phyloP scores from a whole-genome alignment of 228 moss, liverwort and hornwort species.

The Sphagnum magellanicum region DNA sequence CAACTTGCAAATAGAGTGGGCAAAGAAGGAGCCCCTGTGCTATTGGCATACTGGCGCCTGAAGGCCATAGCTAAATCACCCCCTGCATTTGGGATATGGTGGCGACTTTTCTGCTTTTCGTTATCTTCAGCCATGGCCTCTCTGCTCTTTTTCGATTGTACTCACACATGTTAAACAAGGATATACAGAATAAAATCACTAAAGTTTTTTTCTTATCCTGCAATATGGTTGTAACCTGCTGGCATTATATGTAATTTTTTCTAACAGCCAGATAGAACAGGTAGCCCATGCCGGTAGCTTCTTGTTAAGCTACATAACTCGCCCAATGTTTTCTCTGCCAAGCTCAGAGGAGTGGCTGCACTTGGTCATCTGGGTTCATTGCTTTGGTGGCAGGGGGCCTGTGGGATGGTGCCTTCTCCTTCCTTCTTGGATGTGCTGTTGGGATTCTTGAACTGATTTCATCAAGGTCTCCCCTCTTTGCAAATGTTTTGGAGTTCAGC shows the following conservation, averaged over 20 bases:
- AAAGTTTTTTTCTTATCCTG: too few relatives aligned
- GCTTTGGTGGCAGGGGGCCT: conserved; percentile 34
- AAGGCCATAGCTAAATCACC: conserved; percentile 65
- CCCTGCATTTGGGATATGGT: conserved; percentile 55
- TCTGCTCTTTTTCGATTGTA: conserved; percentile 72
- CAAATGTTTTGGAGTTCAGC: conserved; percentile 56
- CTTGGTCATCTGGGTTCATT: too few relatives aligned
- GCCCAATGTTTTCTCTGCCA: too few relatives aligned
- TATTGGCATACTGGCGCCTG: conserved; percentile 72
- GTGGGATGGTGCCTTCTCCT: conserved; percentile 54
- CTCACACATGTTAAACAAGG: not conserved
- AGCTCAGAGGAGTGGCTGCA: too few relatives aligned
- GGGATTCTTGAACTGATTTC: conserved; percentile 68
- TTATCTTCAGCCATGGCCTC: conserved; percentile 61
- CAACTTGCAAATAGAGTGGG: conserved; percentile 74
- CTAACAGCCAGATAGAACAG: too few relatives aligned
- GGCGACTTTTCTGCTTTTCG: conserved; percentile 61
- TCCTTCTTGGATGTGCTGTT: conserved; percentile 52
- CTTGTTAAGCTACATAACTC: too few relatives aligned
- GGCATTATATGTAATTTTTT: not conserved
- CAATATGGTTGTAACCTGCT: too few relatives aligned
- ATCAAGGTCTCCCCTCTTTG: conserved; percentile 46
- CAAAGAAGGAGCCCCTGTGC: conserved; percentile 46
- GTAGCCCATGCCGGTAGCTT: too few relatives aligned
- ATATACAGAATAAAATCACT: too few relatives aligned